Base-by-base conservation (phyloP, 192 early-diverging fungal species). In the Glomus cerebriforme region DNA sequence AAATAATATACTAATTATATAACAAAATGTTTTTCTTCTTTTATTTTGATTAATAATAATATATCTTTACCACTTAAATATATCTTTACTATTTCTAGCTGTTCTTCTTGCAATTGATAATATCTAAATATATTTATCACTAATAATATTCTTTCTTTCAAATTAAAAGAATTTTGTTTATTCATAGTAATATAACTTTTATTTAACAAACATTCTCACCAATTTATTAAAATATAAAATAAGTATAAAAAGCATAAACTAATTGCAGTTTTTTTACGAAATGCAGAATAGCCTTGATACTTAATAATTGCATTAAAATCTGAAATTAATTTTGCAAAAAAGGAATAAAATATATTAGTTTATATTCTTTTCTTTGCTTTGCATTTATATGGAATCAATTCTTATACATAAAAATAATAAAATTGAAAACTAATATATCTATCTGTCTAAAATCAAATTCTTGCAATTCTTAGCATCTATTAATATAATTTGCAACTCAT, bases 261-360 rank as follows among this genome's bases (percentile, higher is more conserved):
- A 29, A 19, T 1, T 1, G 19, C 17, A 24, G 35, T 43, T 43
- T 12, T 26, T 22, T 70, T 70, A 2, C 17, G 37, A 70, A 70
- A 70, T 43, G 43, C 68, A 12, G 35, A 19, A 70, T 24, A 70
- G 0, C 8, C 43, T 43, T 26, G 15, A 24, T 10, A 70, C 39
- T 70, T 70, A 2, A 43, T 70, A 22, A 70, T 45, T 70, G 8
- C 10, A 29, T 70, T 37, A 43, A 70, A 70, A 70, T 70, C 26
- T 7, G 5, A 2, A 26, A 70, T 70, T 9, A 43, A 39, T 45
- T n/a, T 35, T n/a, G 43, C 43, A 70, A 70, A 70, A 0, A 22
- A 43, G 0, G 68, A 24, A 43, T 70, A 37, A 70, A 70, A 70
- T 24, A 6, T 1, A 43, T 70, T 47, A 7, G 34, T 8, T 43